Conservation (phyloP, 2,329 filamentous ascomycete genomes). For the Diaporthe citriasiana region DNA sequence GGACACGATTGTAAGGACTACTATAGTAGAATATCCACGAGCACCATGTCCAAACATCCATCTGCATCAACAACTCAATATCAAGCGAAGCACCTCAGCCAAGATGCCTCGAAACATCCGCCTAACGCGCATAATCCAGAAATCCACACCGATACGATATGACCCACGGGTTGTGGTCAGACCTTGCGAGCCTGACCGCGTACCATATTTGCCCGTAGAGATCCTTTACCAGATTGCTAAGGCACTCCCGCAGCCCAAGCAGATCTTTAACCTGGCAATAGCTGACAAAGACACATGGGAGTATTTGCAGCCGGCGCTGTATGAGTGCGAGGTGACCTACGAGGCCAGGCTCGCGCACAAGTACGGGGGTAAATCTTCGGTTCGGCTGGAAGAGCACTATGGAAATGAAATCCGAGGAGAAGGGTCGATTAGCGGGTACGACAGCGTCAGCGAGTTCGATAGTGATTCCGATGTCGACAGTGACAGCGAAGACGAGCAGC, state of each 20-base stretch:
- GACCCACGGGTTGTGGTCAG: neutral
- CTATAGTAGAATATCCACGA: neutral
- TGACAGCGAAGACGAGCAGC: neutral
- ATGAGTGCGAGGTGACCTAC: neutral
- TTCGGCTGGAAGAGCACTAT: neutral
- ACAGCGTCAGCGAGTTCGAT: too few relatives aligned
- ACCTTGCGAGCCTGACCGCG: neutral
- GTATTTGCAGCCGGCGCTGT: neutral
- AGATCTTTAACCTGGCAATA: neutral
- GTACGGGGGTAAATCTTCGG: neutral
- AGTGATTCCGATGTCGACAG: neutral
- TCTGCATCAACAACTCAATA: neutral
- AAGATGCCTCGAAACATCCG: neutral
- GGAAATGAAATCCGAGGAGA: neutral
- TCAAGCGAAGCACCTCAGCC: neutral
- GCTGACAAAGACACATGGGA: neutral
- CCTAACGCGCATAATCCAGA: neutral
- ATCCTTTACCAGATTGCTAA: neutral
- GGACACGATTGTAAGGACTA: neutral
- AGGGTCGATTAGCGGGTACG: too few relatives aligned
- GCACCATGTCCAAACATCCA: neutral
- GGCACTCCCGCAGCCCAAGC: neutral
- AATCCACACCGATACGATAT: neutral
- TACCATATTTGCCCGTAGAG: neutral
- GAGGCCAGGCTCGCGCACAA: neutral